Base-by-base conservation (phyloP, 805 yeast genomes). In the Candida michaelii region DNA sequence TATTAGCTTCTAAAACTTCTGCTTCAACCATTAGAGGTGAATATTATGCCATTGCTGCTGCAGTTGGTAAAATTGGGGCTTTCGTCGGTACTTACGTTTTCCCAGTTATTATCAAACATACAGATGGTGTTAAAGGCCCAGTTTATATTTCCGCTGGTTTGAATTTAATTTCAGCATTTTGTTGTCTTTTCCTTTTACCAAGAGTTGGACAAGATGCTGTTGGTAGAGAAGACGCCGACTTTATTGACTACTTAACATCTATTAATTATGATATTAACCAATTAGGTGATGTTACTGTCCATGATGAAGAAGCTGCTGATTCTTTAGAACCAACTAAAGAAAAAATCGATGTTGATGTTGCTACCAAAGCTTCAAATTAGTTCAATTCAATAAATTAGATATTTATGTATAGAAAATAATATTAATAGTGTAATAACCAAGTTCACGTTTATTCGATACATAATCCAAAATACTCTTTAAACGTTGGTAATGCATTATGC, bases 1-100 rank as follows among this genome's bases (percentile, higher is more conserved):
- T 86, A 43, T 72, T 90, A 48, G 95, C 96, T 15, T 77, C 96
- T 31, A 89, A 89, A 66, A 84, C 96, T 5, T 76, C 83, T 36
- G 85, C 96, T 34, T 83, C 96, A 8, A 82, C 96, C 16, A 77
- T 89, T 43, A 82, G 97, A 69, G 97, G 97, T 45, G 85, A 85
- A 55, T 87, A 85, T 66, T 90, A 90, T 59, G 93, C 93, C 55
- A 73, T 89, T 53, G 91, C 95, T 33, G 96, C 97, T 43, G 96
- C 96, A 18, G 54, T 82, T 41, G 97, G 96, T 57, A 90, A 90
- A 63, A 71, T 88, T 46, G 97, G 97, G 59, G 97, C 96, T 1
- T 89, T 90, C 59, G 85, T 83, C 23, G 97, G 97, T 43, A 83
- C 93, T 35, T 89, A 83, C 58, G 83, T 85, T 24, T 91, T 91